Evolutionary conservation across 1,284 basidiomycete species (phyloP), one percentile per base, ranked within the genome.

Genomic region (Thecaphora thlaspeos): DNA sequence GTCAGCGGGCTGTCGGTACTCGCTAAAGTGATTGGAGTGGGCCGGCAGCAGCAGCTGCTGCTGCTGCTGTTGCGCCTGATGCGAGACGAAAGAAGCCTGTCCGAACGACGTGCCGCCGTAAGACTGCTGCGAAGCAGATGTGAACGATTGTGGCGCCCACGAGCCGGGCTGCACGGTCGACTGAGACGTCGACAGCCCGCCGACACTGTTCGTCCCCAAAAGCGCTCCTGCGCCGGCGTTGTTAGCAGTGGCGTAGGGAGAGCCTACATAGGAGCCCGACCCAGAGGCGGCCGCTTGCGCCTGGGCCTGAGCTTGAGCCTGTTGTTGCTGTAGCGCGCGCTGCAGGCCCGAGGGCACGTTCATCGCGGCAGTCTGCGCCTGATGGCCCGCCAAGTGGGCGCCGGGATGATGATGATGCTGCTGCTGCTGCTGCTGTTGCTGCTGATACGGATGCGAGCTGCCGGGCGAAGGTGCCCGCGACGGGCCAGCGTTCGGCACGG

Each of bases 401-500:
- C 11, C 11, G 7, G 26, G 11, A 28, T 28, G 26, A 11, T 28
- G 26, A 19, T 47, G 51, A 21, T 43, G 9, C 22, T 4, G 38
- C 9, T 54, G 51, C 28, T 49, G 56, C 40, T 53, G 54, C 32
- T 43, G 40, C 0, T 19, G 17, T 18, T 49, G 52, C n/a, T n/a
- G n/a, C n/a, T n/a, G n/a, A n/a, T n/a, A 11, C 26, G 26, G 7
- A 5, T 28, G 26, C 26, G 26, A 28, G 26, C 11, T 28, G 26
- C 26, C 11, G 15, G 62, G 62, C 10, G 62, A 61, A 5, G 62
- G 56, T 22, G 62, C 55, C 1, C 62, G 50, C 7, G 62, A 65
- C 14, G 62, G 57, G 15, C 62, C 62, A 0, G 62, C 62, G 38
- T 57, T 65, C 11, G 62, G 54, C 7, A 57, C 62, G 32, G 57